Conservation (phyloP, 306 rosid species). For the Hippophae gyantsensis region DNA sequence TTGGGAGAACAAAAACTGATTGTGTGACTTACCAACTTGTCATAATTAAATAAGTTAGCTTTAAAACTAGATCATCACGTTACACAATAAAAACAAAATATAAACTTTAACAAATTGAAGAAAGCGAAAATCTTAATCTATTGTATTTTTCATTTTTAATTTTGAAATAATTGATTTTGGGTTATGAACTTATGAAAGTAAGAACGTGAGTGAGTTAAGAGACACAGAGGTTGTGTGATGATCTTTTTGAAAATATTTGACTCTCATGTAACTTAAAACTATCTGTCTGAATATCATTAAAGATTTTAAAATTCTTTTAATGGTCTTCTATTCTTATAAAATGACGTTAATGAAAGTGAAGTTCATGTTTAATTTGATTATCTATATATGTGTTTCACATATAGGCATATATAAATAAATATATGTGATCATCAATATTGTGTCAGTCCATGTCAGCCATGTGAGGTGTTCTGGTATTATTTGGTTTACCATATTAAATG, state of each 20-base stretch:
- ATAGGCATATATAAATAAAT: neutral
- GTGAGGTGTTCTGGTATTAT: constrained; percentile 48
- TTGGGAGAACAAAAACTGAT: constrained; percentile 7
- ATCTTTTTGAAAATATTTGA: no score
- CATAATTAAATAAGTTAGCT: constrained; percentile 2
- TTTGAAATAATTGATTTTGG: no score
- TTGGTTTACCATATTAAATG: constrained; percentile 39
- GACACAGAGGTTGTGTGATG: no score
- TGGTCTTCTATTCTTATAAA: constrained; percentile 24
- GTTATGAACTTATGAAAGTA: no score
- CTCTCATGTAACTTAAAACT: no score
- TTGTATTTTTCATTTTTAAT: no score
- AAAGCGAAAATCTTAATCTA: no score
- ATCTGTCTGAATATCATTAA: no score
- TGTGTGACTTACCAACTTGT: constrained; percentile 14
- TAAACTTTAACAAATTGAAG: constrained; percentile 2
- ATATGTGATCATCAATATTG: constrained; percentile 35
- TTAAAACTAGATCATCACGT: constrained; percentile 13
- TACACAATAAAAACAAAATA: constrained; percentile 3
- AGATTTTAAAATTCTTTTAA: neutral
- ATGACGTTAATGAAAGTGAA: no score
- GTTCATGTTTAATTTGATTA: no score
- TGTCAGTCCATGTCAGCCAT: constrained; percentile 70
- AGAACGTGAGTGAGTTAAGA: no score
- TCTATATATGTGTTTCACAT: no score